Percentiles rank a stretch among this genome's conserved stretches.
These are phyloP conservation scores for Penicillium riverlandense DNA, from an alignment of 495 filamentous ascomycete species.

Conservation along the genomic window DNA sequence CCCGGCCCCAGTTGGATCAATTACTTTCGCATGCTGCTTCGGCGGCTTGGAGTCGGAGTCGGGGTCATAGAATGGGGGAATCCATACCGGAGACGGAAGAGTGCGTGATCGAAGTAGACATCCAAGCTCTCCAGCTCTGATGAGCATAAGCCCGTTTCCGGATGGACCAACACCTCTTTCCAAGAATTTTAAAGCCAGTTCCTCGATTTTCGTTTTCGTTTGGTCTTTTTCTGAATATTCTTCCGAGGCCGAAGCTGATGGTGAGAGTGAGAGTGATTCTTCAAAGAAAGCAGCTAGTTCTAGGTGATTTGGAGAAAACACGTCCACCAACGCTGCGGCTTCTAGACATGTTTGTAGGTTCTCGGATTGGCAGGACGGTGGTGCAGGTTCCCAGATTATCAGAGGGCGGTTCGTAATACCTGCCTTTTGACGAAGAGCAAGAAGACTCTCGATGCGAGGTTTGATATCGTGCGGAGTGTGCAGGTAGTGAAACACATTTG, in stretches of 20 bases:
- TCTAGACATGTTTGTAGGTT: slow-evolving; percentile 15
- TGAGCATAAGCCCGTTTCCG: slow-evolving; percentile 11
- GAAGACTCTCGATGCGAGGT: slow-evolving; percentile 2
- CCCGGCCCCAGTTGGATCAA: slow-evolving; percentile 32
- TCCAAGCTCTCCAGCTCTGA: slow-evolving; percentile 28
- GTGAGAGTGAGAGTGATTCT: background rate
- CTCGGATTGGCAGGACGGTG: slow-evolving; percentile 17
- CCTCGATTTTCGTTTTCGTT: slow-evolving; percentile 12
- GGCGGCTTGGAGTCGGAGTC: background rate
- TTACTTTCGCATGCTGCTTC: slow-evolving; percentile 2
- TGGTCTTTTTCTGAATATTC: no score
- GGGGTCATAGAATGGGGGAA: slow-evolving; percentile 22
- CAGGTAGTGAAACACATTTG: slow-evolving; percentile 65
- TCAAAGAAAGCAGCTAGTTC: slow-evolving; percentile 20
- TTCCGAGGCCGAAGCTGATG: background rate
- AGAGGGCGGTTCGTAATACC: slow-evolving; percentile 13
- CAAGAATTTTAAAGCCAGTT: slow-evolving; percentile 12
- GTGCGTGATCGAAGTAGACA: slow-evolving; percentile 11
- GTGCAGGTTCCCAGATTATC: slow-evolving; percentile 32
- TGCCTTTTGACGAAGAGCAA: slow-evolving; percentile 3
- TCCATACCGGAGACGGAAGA: slow-evolving; percentile 9
- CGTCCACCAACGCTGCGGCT: slow-evolving; percentile 16
- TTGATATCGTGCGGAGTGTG: slow-evolving; percentile 51
- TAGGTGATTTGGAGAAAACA: slow-evolving; percentile 33
- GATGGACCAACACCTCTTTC: slow-evolving; percentile 13